Conservation (phyloP, 2,329 filamentous ascomycete species). For the Fusarium sp. region DNA sequence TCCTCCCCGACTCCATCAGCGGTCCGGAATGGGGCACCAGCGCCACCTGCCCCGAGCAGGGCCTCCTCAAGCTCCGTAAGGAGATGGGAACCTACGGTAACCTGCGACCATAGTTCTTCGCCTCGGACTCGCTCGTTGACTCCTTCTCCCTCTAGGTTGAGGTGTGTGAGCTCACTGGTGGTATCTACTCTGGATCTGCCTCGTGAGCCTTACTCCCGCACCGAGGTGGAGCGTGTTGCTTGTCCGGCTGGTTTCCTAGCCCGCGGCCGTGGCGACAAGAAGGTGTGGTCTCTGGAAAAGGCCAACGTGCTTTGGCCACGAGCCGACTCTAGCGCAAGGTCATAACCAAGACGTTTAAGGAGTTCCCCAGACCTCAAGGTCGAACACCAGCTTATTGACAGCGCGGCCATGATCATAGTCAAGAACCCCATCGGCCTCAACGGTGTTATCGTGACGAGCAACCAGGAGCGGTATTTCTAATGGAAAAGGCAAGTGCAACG, state of each 20-base stretch:
- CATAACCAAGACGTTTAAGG: conserved; percentile 85
- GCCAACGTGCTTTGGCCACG: conserved; percentile 95
- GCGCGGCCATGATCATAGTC: conserved; percentile 97
- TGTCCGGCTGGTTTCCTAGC: conserved; percentile 86
- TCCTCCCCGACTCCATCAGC: conserved; percentile 93
- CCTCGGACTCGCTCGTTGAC: conserved; percentile 85
- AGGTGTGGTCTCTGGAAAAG: conserved; percentile 91
- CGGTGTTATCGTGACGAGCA: conserved; percentile 89
- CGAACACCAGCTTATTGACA: conserved; percentile 93
- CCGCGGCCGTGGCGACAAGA: conserved; percentile 75
- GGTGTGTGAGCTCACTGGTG: conserved; percentile 92
- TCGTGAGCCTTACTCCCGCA: conserved; percentile 83
- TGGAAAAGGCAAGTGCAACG: conserved; percentile 84
- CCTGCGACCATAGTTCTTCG: conserved; percentile 95
- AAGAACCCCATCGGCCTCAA: conserved; percentile 92
- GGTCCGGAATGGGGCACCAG: conserved; percentile 97
- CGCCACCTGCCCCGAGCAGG: conserved; percentile 89
- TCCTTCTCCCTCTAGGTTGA: conserved; percentile 90
- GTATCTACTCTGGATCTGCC: conserved; percentile 94
- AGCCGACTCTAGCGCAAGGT: conserved; percentile 90
- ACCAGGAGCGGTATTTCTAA: conserved; percentile 87
- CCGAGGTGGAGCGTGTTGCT: conserved; percentile 90
- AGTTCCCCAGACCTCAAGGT: conserved; percentile 90
- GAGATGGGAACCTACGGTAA: conserved; percentile 96
- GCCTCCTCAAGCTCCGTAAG: conserved; percentile 90